Evolutionary conservation across 2,329 filamentous ascomycete species (phyloP).

Genomic region (Didymella segeticola): DNA sequence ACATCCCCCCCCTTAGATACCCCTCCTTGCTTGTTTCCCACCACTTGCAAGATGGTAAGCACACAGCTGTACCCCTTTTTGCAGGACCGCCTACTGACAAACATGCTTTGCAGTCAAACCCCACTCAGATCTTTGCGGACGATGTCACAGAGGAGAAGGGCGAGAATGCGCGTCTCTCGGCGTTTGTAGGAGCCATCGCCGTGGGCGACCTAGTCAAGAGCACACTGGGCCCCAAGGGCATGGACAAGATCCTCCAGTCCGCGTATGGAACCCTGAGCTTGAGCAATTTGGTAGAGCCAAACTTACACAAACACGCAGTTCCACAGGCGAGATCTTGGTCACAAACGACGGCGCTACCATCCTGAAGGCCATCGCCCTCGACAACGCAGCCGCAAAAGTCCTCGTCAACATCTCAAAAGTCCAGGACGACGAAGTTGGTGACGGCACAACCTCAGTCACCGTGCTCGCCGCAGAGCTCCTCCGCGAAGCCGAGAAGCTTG

Average conservation of each 20-base stretch:
- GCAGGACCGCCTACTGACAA: slow-evolving; percentile 18
- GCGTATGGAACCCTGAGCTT: slow-evolving; percentile 66
- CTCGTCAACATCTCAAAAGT: slow-evolving; percentile 99
- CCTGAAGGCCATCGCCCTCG: slow-evolving; percentile 95
- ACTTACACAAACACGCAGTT: slow-evolving; percentile 60
- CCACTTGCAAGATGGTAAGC: slow-evolving; percentile 41
- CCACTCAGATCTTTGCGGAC: slow-evolving; percentile 97
- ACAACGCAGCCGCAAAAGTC: slow-evolving; percentile 98
- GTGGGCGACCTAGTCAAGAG: slow-evolving; percentile 98
- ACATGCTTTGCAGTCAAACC: slow-evolving; percentile 62
- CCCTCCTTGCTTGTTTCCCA: slow-evolving; percentile 35
- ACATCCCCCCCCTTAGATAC: slow-evolving; percentile 40
- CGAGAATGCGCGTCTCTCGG: slow-evolving; percentile 97
- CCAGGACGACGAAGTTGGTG: slow-evolving; percentile 97
- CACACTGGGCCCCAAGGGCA: slow-evolving; percentile 95
- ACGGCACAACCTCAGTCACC: slow-evolving; percentile 97
- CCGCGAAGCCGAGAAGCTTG: slow-evolving; percentile 94
- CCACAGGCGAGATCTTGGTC: slow-evolving; percentile 96
- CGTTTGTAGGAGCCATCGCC: slow-evolving; percentile 97
- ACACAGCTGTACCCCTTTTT: not conserved
- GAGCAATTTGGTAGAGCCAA: slow-evolving; percentile 14
- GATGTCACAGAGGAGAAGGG: slow-evolving; percentile 98
- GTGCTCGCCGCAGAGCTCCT: slow-evolving; percentile 94
- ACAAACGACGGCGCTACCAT: slow-evolving; percentile 99
- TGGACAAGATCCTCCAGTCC: slow-evolving; percentile 98